Evolutionary conservation across 352 stramenopile genomes (phyloP).

Genomic region (Pythium aquatile): DNA sequence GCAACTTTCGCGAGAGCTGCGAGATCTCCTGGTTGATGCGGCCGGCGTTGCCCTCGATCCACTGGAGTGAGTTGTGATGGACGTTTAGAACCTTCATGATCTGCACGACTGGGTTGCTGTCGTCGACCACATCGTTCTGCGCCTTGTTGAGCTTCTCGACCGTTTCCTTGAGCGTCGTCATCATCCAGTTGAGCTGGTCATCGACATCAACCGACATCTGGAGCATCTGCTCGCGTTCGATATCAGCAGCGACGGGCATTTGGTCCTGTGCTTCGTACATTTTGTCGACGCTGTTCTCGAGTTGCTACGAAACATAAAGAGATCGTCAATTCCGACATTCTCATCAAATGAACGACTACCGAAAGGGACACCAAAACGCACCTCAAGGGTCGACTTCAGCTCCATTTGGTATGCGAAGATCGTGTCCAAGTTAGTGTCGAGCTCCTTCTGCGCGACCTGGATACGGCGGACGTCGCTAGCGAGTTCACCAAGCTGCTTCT

Average conservation of each 20-base stretch:
- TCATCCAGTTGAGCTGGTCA: conserved; percentile 87
- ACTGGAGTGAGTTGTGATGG: conserved; percentile 87
- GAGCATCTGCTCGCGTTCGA: conserved; percentile 83
- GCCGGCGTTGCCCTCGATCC: conserved; percentile 74
- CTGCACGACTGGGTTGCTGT: conserved; percentile 80
- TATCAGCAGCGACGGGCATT: conserved; percentile 81
- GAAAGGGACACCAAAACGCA: conserved; percentile 19
- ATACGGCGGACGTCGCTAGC: conserved; percentile 81
- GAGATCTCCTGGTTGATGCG: conserved; percentile 67
- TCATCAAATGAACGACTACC: neutral
- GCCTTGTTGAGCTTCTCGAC: conserved; percentile 87
- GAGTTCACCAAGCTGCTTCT: conserved; percentile 82
- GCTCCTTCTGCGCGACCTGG: conserved; percentile 83
- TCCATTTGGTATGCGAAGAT: conserved; percentile 90
- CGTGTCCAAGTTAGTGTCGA: conserved; percentile 85
- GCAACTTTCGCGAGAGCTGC: conserved; percentile 65
- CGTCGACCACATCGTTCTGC: conserved; percentile 63
- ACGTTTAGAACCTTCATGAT: conserved; percentile 90
- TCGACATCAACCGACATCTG: conserved; percentile 86
- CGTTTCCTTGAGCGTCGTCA: conserved; percentile 83
- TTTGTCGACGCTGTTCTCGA: conserved; percentile 88
- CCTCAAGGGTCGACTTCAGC: conserved; percentile 86
- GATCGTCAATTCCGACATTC: neutral
- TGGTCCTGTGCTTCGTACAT: conserved; percentile 87
- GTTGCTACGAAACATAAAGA: conserved; percentile 42